phyloP scores from a whole-genome alignment of 148 eudicot genomes.

The Rhododendron molle region DNA sequence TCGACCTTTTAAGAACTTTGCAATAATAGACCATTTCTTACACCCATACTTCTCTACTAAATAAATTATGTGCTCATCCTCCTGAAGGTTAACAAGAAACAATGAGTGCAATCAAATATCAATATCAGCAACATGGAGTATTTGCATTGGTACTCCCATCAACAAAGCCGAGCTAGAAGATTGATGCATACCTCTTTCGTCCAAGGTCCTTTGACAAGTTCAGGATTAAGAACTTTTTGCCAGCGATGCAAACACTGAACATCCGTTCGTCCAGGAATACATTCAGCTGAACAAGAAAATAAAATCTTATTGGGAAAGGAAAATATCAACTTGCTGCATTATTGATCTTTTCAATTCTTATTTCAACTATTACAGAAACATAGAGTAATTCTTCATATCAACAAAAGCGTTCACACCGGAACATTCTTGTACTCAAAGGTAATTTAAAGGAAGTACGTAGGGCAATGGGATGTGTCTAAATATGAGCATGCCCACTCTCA shows the following conservation, averaged over 20 bases:
- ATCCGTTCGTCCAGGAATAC: slow-evolving; percentile 65
- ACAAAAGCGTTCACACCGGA: too few relatives aligned
- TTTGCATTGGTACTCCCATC: background rate
- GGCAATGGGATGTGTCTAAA: background rate
- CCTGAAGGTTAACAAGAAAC: slow-evolving; percentile 37
- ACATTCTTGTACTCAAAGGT: too few relatives aligned
- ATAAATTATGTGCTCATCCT: slow-evolving; percentile 64
- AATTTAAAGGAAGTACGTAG: too few relatives aligned
- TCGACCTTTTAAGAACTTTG: slow-evolving; percentile 78
- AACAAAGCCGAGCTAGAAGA: slow-evolving; percentile 10
- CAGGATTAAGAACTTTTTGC: slow-evolving; percentile 91
- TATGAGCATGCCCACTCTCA: background rate
- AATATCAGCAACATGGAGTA: background rate
- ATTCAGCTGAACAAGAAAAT: slow-evolving; percentile 49
- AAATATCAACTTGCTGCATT: too few relatives aligned
- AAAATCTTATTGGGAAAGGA: background rate
- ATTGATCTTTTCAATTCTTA: too few relatives aligned
- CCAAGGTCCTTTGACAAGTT: slow-evolving; percentile 83
- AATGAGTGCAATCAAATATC: background rate
- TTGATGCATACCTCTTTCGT: slow-evolving; percentile 56
- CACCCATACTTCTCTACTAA: slow-evolving; percentile 66
- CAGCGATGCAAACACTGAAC: slow-evolving; percentile 92
- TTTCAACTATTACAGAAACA: too few relatives aligned
- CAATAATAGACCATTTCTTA: slow-evolving; percentile 72
- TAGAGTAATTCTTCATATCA: too few relatives aligned